Evolutionary conservation across 164 flowering plant genomes (phyloP).

Genomic region (Tetrastigma voinierianum): DNA sequence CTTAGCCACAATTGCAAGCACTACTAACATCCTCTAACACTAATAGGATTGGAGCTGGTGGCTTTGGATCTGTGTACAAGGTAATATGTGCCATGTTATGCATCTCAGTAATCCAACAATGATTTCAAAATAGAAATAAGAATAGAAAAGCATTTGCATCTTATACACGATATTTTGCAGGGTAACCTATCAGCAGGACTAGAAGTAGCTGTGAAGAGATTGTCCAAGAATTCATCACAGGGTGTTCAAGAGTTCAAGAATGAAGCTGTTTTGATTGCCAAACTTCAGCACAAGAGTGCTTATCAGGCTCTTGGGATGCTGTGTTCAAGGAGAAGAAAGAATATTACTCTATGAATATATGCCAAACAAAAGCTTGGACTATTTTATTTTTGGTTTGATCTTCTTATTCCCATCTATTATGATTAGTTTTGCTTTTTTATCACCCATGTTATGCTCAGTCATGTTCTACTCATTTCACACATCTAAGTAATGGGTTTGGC

Average conservation of each 20-base stretch:
- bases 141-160: neutral
- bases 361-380: slow-evolving; percentile 48
- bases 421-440: no score
- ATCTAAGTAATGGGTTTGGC: no score
- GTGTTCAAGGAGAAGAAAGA: slow-evolving; percentile 35
- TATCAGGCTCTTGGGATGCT: slow-evolving; percentile 42
- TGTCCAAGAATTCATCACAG: slow-evolving; percentile 31
- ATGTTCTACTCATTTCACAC: no score
- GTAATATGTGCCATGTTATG: slow-evolving; percentile 6
- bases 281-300: slow-evolving; percentile 53
- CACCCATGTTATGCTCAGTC: no score
- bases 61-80: slow-evolving; percentile 37
- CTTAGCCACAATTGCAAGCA: slow-evolving; percentile 10
- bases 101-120: neutral
- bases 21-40: slow-evolving; percentile 27
- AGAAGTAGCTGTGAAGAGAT: slow-evolving; percentile 38
- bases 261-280: slow-evolving; percentile 34
- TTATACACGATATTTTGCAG: neutral
- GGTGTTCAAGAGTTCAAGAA: slow-evolving; percentile 35
- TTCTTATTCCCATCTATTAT: neutral
- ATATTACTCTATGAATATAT: slow-evolving; percentile 47
- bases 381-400: slow-evolving; percentile 24
- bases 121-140: no score
- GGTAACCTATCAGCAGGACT: slow-evolving; percentile 21
- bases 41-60: slow-evolving; percentile 39